Evolutionary conservation across 2,329 filamentous ascomycete species (phyloP).

Genomic region (Xylariaceae sp.): DNA sequence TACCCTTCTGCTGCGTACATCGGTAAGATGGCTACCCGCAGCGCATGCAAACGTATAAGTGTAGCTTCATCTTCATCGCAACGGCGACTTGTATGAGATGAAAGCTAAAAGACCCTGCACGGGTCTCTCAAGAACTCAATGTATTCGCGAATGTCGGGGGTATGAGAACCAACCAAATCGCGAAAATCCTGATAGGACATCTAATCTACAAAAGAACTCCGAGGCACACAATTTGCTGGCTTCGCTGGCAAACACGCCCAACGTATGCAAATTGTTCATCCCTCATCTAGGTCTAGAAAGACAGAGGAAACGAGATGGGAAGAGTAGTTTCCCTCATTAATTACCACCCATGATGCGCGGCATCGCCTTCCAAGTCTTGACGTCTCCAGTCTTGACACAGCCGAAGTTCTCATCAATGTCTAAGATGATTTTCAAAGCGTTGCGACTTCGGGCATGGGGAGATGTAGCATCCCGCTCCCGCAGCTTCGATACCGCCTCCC

Average conservation of each 20-base stretch:
- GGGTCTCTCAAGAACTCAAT: constrained; percentile 9
- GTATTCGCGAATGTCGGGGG: constrained; percentile 13
- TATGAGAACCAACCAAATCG: constrained; percentile 19
- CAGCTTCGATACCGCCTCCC: constrained; percentile 58
- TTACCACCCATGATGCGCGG: constrained; percentile 44
- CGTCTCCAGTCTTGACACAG: constrained; percentile 55
- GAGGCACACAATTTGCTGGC: constrained; percentile 19
- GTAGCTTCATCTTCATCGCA: not conserved
- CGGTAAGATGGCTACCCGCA: not conserved
- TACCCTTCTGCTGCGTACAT: too few species aligned
- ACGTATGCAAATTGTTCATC: constrained; percentile 25
- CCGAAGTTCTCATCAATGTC: constrained; percentile 94
- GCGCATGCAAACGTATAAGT: not conserved
- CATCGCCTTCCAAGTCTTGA: constrained; percentile 48
- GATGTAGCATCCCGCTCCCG: constrained; percentile 53
- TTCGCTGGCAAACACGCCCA: constrained; percentile 26
- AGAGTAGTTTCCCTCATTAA: constrained; percentile 8
- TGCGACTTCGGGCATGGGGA: constrained; percentile 62
- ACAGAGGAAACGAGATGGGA: constrained; percentile 15
- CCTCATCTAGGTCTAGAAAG: constrained; percentile 21
- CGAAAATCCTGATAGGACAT: constrained; percentile 14
- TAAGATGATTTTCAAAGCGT: constrained; percentile 91
- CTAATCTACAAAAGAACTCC: constrained; percentile 19
- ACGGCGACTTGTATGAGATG: not conserved
- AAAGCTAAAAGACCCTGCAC: constrained; percentile 1